Evolutionary conservation across 495 filamentous ascomycete genomes (phyloP), one percentile per base, ranked within the genome.

Genomic region (Daldinia grandis): DNA sequence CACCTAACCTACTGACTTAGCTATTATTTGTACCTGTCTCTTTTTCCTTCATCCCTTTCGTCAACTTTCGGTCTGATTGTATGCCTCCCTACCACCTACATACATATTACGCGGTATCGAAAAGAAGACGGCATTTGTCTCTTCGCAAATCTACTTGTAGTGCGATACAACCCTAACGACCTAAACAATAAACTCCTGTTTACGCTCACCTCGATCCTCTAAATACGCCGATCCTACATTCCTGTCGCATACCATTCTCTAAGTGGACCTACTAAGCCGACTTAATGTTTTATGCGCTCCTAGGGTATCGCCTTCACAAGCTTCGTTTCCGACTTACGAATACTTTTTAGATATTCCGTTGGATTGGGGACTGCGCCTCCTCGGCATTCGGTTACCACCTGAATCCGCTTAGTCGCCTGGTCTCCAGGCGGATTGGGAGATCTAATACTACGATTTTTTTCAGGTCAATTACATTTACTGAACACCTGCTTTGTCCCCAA

Each of bases 211-310:
- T 42, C n/a, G 27, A 57, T 64, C 62, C 33, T 24, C 37, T 25
- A 35, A 21, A 64, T 59, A 59, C 58, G 59, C 47, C 55, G 54
- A 72, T 67, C 63, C 54, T 64, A 31, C 63, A 58, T 67, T 72
- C 69, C 64, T 72, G 69, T 72, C 59, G 69, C 69, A 71, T 62
- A 47, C 56, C 51, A 17, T 40, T 47, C 47, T 31, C 44, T 10
- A 40, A 8, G 28, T 50, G 55, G 28, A 67, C 37, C 21, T 68
- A 40, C 59, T 3, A 49, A 64, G 30, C 27, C 64, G 49, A 61
- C 63, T 68, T 68, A 49, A 64, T 72, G 60, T 67, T 72, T 68
- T 55, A 68, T 72, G 69, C 69, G 60, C 47, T 44, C 8, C 28
- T 28, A 30, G 14, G 17, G 33, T 49, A 64, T 63, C 27, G 40